These are phyloP conservation scores for Claviceps sp. DNA, from an alignment of 2,329 filamentous ascomycete genomes.

Conservation along the genomic window DNA sequence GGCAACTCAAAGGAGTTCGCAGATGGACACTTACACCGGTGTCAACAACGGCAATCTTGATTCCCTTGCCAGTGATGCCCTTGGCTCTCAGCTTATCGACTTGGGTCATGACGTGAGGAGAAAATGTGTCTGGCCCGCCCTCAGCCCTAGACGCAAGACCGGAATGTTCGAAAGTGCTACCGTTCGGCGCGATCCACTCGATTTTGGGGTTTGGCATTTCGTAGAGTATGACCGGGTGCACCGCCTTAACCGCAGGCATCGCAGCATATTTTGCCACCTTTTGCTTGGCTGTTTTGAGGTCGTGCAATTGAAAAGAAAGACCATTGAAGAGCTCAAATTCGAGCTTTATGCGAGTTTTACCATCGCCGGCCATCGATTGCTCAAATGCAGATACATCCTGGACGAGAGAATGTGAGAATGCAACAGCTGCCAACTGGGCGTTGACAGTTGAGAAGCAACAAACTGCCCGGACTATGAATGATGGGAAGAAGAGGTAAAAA, in stretches of 20 bases:
- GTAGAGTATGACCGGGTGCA: conserved; percentile 35
- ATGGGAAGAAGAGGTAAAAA: no score
- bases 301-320: conserved; percentile 37
- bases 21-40: conserved; percentile 31
- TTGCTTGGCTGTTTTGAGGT: conserved; percentile 29
- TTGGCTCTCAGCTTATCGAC: conserved; percentile 37
- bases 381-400: conserved; percentile 9
- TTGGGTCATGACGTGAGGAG: conserved; percentile 43
- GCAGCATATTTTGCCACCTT: conserved; percentile 26
- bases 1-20: conserved; percentile 4
- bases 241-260: conserved; percentile 31
- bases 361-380: conserved; percentile 17
- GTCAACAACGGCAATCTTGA: conserved; percentile 41
- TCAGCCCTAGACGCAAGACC: conserved; percentile 11
- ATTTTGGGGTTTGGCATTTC: conserved; percentile 31
- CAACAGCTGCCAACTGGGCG: no score
- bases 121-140: conserved; percentile 23
- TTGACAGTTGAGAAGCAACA: no score
- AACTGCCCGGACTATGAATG: neutral
- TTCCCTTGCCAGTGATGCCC: conserved; percentile 35
- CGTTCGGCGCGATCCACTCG: conserved; percentile 26
- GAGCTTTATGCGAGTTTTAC: conserved; percentile 32
- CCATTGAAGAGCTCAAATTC: conserved; percentile 40
- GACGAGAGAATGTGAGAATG: no score
- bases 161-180: conserved; percentile 10